A percentile compares a stretch with the other conserved stretches of the same genome.
Conservation (phyloP, 306 rosid genomes). For the Quillaja saponaria region DNA sequence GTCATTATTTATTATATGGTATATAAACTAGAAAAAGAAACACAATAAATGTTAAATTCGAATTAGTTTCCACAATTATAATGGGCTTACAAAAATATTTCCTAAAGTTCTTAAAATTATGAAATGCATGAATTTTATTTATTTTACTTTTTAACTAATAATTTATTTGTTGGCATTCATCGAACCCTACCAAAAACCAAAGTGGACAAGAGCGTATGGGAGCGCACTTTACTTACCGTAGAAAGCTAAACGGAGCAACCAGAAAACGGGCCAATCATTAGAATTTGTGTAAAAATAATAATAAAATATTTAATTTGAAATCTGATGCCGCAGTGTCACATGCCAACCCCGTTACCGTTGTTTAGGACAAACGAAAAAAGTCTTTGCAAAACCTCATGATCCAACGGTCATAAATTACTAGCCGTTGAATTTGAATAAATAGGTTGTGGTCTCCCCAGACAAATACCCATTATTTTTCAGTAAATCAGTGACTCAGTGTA, state of each 20-base stretch:
- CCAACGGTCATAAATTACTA: conserved; percentile 79
- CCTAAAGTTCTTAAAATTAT: no score
- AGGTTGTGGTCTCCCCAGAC: conserved; percentile 30
- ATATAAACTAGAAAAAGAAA: no score
- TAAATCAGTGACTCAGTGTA: background rate
- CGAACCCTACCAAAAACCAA: background rate
- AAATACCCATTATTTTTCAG: conserved; percentile 38
- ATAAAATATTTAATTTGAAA: conserved; percentile 40
- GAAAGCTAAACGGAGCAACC: conserved; percentile 13
- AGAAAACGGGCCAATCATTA: conserved; percentile 30
- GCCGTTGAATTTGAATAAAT: conserved; percentile 84
- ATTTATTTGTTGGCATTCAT: background rate
- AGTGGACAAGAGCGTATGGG: conserved; percentile 54
- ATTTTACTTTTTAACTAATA: no score
- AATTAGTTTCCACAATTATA: no score
- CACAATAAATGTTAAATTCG: no score
- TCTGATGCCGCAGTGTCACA: conserved; percentile 33
- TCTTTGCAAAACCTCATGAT: conserved; percentile 35
- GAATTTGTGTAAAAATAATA: background rate
- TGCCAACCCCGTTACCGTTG: conserved; percentile 74
- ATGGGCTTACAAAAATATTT: no score
- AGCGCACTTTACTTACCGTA: conserved; percentile 26
- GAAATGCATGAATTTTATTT: no score
- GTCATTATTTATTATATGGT: no score
- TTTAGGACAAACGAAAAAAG: conserved; percentile 33